These are phyloP conservation scores for Scytalidium sp. DNA, from an alignment of 2,329 filamentous ascomycete species.

Conservation along the genomic window DNA sequence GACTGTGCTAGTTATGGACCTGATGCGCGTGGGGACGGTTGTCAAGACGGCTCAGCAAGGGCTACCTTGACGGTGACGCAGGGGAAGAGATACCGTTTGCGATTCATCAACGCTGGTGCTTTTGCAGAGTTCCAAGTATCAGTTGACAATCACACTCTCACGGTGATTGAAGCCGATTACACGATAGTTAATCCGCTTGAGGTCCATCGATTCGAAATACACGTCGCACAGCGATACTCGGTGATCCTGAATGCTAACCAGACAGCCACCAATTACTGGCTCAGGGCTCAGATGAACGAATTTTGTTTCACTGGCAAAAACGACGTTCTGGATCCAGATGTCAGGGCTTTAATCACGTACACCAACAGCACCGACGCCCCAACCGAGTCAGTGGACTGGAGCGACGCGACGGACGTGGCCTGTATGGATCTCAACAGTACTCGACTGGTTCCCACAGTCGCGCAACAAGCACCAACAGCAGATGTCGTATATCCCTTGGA, in stretches of 20 bases:
- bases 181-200: conserved; percentile 15
- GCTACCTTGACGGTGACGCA: conserved; percentile 2
- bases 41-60: conserved; percentile 1
- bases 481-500: conserved; percentile 48
- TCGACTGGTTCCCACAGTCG: conserved; percentile 39
- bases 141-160: conserved; percentile 51
- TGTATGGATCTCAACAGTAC: conserved; percentile 29
- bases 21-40: not conserved
- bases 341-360: conserved; percentile 30
- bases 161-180: conserved; percentile 40
- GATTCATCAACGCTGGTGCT: conserved; percentile 6
- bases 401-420: conserved; percentile 26
- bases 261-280: conserved; percentile 56
- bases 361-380: conserved; percentile 11
- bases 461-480: conserved; percentile 37
- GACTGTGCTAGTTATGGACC: not conserved
- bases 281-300: conserved; percentile 42
- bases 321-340: conserved; percentile 36
- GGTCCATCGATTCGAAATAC: conserved; percentile 21
- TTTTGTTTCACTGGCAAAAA: conserved; percentile 39
- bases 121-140: conserved; percentile 28
- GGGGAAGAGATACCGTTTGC: conserved; percentile 6
- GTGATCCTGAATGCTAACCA: conserved; percentile 56
- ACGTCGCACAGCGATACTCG: conserved; percentile 54
- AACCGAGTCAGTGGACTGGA: conserved; percentile 36